Evolutionary conservation across 169 alveolate species (phyloP), one percentile per base, ranked within the genome.

Genomic region (Eimeria maxima): DNA sequence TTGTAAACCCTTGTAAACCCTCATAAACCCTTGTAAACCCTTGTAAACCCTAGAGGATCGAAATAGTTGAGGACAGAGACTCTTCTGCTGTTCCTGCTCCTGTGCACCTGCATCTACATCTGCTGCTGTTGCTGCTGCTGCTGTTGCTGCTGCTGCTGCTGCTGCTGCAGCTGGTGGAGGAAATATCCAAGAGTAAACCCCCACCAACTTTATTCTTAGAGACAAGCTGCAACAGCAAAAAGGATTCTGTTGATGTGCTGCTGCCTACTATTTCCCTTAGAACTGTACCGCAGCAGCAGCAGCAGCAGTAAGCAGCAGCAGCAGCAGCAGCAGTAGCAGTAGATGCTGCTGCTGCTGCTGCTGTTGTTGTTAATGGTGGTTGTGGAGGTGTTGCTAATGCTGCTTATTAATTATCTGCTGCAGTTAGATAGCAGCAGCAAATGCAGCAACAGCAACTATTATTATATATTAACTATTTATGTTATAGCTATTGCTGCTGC

Each of bases 131-230:
- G 89, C 53, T 71, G 81, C 81, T 71, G 14, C 47, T 71, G 53
- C 13, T 38, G 53, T 24, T 71, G 81, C 81, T 71, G 81, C 81
- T 38, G 42, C 81, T 71, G 67, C 67, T 57, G 67, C 67, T 57
- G 67, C 94, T 73, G 96, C 63, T 60, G 97, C 96, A 95, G 98
- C 96, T 60, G 94, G 98, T 45, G 91, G 97, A 87, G 97, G 97
- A 45, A 69, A 88, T 55, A 13, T 67, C 95, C 42, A 65, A 65
- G 60, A 67, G 65, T 18, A 24, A 50, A 4, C 29, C 47, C 11
- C 90, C 60, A 22, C 74, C 65, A 29, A 57, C 73, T 27, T 81
- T 95, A 3, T 55, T 89, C 33, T 50, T 87, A 67, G 95, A 95
- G 89, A 29, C 86, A 65, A 87, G 83, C 53, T 67, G 95, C 57